A percentile compares a stretch with the other conserved stretches of the same genome.
phyloP scores from a whole-genome alignment of 1,139 yeast genomes.

The Blastobotrys indianensis region DNA sequence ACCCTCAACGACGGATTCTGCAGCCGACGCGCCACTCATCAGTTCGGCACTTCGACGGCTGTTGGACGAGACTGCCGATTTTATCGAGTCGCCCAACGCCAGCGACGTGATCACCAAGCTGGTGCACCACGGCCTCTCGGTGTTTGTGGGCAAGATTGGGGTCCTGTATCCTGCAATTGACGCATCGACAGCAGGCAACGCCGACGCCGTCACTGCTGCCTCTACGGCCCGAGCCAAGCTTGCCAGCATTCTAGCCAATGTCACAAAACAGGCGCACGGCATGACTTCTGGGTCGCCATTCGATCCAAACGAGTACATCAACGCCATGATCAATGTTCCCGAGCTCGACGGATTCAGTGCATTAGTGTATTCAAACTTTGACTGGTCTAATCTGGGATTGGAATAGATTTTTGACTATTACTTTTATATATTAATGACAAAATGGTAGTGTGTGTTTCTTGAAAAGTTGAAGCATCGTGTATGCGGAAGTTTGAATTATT shows the following conservation, averaged over 20 bases:
- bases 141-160: conserved; percentile 29
- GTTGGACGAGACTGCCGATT: conserved; percentile 48
- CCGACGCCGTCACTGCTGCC: conserved; percentile 24
- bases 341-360: conserved; percentile 87
- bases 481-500: too few relatives aligned
- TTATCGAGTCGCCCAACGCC: conserved; percentile 42
- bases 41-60: conserved; percentile 29
- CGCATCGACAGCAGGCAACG: conserved; percentile 20
- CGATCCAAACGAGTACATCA: conserved; percentile 45
- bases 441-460: too few relatives aligned
- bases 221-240: conserved; percentile 42
- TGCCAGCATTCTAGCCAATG: conserved; percentile 63
- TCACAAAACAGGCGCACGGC: conserved; percentile 59
- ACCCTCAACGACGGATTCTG: conserved; percentile 18
- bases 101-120: conserved; percentile 36
- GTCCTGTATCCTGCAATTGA: conserved; percentile 21
- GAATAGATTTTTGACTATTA: conserved; percentile 4
- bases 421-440: not conserved
- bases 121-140: conserved; percentile 34
- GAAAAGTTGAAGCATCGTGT: too few relatives aligned
- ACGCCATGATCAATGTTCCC: conserved; percentile 44
- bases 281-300: conserved; percentile 45
- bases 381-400: conserved; percentile 28
- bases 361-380: conserved; percentile 81
- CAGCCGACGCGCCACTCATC: not conserved